These are phyloP conservation scores for Eutypa lata DNA, from an alignment of 2,329 filamentous ascomycete species.

Conservation along the genomic window DNA sequence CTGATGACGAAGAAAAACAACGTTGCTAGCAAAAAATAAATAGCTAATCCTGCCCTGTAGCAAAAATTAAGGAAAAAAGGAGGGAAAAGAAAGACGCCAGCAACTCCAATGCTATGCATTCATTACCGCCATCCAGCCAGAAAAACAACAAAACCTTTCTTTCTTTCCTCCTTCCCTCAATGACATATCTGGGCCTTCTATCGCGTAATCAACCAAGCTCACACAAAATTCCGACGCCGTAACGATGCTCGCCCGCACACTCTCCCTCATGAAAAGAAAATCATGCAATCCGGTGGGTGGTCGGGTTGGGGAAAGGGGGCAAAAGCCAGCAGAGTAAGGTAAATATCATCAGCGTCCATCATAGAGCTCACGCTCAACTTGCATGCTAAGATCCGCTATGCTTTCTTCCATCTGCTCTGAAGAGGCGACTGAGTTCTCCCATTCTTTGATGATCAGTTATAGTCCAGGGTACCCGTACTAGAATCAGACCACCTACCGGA, in stretches of 20 bases:
- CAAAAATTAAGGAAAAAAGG: background rate
- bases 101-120: conserved; percentile 20
- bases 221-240: no score
- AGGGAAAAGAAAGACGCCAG: background rate
- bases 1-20: no score
- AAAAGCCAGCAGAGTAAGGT: no score
- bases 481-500: conserved; percentile 52
- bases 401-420: conserved; percentile 55
- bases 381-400: conserved; percentile 43
- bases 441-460: conserved; percentile 44
- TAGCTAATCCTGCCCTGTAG: no score
- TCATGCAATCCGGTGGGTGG: no score
- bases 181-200: no score
- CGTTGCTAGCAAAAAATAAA: no score
- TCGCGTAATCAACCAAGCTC: no score
- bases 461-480: conserved; percentile 31
- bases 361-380: conserved; percentile 38
- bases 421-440: conserved; percentile 53
- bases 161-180: background rate
- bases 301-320: no score
- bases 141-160: background rate
- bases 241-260: no score
- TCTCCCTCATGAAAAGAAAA: no score
- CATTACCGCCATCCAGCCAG: conserved; percentile 1
- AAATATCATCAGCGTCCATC: conserved; percentile 18